phyloP scores from a whole-genome alignment of 768 basidiomycete genomes.

The Cystofilobasidium capitatum region DNA sequence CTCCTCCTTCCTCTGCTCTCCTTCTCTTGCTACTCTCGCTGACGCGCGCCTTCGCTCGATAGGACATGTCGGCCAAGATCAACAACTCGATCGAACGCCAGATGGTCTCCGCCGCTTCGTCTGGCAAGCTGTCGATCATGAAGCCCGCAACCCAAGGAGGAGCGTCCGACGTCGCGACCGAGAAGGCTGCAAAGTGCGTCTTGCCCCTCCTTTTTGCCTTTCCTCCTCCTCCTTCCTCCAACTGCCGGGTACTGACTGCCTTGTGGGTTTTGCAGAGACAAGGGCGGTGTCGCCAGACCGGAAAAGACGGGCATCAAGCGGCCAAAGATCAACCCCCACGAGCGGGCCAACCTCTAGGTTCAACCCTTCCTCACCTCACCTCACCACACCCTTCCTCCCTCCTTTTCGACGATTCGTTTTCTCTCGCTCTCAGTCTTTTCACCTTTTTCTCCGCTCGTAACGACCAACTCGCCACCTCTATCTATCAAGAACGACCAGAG shows the following conservation, averaged over 20 bases:
- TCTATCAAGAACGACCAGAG: too few relatives aligned
- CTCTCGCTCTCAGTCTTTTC: too few relatives aligned
- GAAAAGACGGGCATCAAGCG: conserved; percentile 11
- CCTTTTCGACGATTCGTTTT: too few relatives aligned
- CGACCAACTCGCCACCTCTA: too few relatives aligned
- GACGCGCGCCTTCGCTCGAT: neutral
- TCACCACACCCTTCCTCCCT: too few relatives aligned
- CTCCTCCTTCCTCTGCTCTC: neutral
- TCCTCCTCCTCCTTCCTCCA: neutral
- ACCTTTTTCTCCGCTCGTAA: too few relatives aligned
- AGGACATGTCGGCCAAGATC: conserved; percentile 83
- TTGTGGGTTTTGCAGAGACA: too few relatives aligned
- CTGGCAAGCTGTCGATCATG: conserved; percentile 88
- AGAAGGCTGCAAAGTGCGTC: conserved; percentile 9
- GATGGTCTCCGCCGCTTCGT: conserved; percentile 78
- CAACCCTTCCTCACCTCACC: too few relatives aligned
- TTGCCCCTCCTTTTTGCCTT: too few relatives aligned
- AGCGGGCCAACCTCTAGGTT: neutral
- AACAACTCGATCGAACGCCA: conserved; percentile 84
- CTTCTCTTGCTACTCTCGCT: conserved; percentile 22
- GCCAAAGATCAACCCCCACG: conserved; percentile 5
- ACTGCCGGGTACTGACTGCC: too few relatives aligned
- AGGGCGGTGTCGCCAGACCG: neutral
- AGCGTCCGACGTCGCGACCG: neutral
- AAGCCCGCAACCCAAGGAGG: conserved; percentile 40